Percentiles rank a stretch among this genome's conserved stretches.
Evolutionary conservation across 2,329 filamentous ascomycete species (phyloP).

Genomic region (Phialocephala sp.): DNA sequence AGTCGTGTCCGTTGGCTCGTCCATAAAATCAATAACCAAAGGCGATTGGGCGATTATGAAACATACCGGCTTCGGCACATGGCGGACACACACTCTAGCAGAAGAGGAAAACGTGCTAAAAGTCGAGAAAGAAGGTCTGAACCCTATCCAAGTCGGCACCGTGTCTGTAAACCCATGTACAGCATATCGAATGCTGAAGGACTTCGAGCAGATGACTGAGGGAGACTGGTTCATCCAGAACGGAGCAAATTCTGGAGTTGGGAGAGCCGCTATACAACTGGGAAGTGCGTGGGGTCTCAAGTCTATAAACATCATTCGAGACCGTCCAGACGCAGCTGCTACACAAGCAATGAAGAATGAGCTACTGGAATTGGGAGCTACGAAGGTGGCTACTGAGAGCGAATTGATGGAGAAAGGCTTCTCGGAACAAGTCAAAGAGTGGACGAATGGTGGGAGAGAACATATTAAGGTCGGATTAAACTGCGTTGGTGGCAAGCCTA

Average conservation of each 20-base stretch:
- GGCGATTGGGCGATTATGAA: constrained; percentile 97
- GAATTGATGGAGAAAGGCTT: constrained; percentile 54
- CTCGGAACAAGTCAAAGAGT: constrained; percentile 60
- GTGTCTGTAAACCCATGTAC: constrained; percentile 93
- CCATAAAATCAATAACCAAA: constrained; percentile 56
- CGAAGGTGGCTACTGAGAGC: constrained; percentile 54
- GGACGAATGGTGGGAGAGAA: constrained; percentile 71
- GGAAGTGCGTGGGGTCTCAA: constrained; percentile 84
- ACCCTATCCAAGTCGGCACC: constrained; percentile 80
- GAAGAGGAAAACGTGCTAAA: constrained; percentile 66
- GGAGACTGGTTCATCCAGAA: constrained; percentile 98
- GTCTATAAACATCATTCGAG: constrained; percentile 87
- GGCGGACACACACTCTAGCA: constrained; percentile 87
- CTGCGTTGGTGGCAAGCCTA: constrained; percentile 89
- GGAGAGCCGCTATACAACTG: constrained; percentile 88
- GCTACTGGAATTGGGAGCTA: constrained; percentile 61
- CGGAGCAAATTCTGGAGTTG: constrained; percentile 92
- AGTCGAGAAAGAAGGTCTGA: constrained; percentile 73
- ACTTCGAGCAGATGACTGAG: constrained; percentile 70
- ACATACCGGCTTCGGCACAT: constrained; percentile 84
- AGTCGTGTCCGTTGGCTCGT: constrained; percentile 72
- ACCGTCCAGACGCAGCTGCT: constrained; percentile 66
- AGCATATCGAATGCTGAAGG: constrained; percentile 89
- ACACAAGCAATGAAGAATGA: constrained; percentile 69
- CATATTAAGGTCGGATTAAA: constrained; percentile 82